phyloP scores from a whole-genome alignment of 352 stramenopile genomes.

The Elongisporangium anandrum region DNA sequence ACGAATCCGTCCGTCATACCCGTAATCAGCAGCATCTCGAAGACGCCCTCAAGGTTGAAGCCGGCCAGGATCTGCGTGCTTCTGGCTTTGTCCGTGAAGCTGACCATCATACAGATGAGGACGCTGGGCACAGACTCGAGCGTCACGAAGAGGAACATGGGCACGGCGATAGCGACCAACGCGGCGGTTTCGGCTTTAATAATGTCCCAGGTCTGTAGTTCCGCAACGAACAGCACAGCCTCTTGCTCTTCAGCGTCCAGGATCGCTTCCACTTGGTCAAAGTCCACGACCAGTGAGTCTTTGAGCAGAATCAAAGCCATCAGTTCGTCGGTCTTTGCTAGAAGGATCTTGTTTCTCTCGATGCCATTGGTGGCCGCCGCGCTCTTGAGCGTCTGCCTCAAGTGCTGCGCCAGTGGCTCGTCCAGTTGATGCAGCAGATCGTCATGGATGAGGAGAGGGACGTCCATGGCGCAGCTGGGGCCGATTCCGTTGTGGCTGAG shows the following conservation, averaged over 20 bases:
- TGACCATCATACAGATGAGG: slow-evolving; percentile 31
- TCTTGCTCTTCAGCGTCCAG: slow-evolving; percentile 20
- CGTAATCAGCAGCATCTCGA: slow-evolving; percentile 48
- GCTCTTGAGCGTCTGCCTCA: slow-evolving; percentile 12
- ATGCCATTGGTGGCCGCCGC: too few relatives aligned
- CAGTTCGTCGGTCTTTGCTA: slow-evolving; percentile 7
- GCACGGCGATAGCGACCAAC: slow-evolving; percentile 22
- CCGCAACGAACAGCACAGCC: slow-evolving; percentile 18
- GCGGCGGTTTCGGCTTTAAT: slow-evolving; percentile 11
- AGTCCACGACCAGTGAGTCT: slow-evolving; percentile 18
- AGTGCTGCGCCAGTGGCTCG: slow-evolving; percentile 10
- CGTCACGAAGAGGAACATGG: slow-evolving; percentile 28
- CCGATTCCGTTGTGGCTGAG: too few relatives aligned
- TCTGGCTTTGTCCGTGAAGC: slow-evolving; percentile 15
- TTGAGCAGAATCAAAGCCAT: slow-evolving; percentile 26
- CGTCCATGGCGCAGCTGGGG: too few relatives aligned
- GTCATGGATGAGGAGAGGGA: slow-evolving; percentile 19
- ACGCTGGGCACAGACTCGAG: slow-evolving; percentile 34
- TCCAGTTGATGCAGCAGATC: slow-evolving; percentile 24
- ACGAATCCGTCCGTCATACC: slow-evolving; percentile 43
- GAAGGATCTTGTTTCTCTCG: too few relatives aligned
- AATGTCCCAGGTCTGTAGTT: slow-evolving; percentile 12
- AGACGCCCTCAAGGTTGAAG: slow-evolving; percentile 14
- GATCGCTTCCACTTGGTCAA: slow-evolving; percentile 6
- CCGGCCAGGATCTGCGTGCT: slow-evolving; percentile 37